Conservation (phyloP, 2,329 filamentous ascomycete genomes). For the Aspergillus arachidicola region DNA sequence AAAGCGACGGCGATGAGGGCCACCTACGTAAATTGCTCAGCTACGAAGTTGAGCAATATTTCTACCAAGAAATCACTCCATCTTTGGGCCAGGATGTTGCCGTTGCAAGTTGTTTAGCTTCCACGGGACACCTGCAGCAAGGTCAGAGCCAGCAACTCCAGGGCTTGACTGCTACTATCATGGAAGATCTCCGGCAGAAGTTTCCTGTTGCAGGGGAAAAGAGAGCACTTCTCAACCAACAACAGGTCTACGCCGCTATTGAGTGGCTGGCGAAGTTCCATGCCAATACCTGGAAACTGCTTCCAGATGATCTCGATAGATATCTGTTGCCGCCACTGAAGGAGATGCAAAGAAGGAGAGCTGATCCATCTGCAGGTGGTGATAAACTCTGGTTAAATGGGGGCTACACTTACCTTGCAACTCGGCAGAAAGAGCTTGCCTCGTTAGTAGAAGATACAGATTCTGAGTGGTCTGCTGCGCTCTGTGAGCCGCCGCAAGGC, state of each 20-base stretch:
- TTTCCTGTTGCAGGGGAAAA: slow-evolving; percentile 57
- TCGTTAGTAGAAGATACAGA: slow-evolving; percentile 49
- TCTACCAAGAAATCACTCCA: slow-evolving; percentile 62
- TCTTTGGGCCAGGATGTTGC: slow-evolving; percentile 47
- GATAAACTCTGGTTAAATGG: slow-evolving; percentile 63
- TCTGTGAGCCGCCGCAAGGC: slow-evolving; percentile 46
- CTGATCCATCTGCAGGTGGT: not conserved
- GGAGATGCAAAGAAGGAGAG: slow-evolving; percentile 46
- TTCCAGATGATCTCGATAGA: slow-evolving; percentile 28
- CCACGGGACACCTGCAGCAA: slow-evolving; percentile 34
- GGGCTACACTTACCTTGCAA: slow-evolving; percentile 70
- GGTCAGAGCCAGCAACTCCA: slow-evolving; percentile 24
- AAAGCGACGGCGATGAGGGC: slow-evolving; percentile 53
- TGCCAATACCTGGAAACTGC: slow-evolving; percentile 51
- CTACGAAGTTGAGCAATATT: slow-evolving; percentile 68
- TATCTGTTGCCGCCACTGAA: slow-evolving; percentile 56
- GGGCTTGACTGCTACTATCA: slow-evolving; percentile 55
- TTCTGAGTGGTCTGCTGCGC: slow-evolving; percentile 58
- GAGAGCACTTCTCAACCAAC: slow-evolving; percentile 44
- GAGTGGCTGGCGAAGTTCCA: slow-evolving; percentile 68
- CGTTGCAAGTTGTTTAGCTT: slow-evolving; percentile 56
- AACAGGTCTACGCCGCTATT: slow-evolving; percentile 57
- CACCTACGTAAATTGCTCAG: slow-evolving; percentile 68
- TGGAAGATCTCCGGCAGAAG: slow-evolving; percentile 57
- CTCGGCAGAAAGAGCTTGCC: slow-evolving; percentile 59